Evolutionary conservation across 2,329 filamentous ascomycete genomes (phyloP).

Genomic region (Camptophora hylomeconis): DNA sequence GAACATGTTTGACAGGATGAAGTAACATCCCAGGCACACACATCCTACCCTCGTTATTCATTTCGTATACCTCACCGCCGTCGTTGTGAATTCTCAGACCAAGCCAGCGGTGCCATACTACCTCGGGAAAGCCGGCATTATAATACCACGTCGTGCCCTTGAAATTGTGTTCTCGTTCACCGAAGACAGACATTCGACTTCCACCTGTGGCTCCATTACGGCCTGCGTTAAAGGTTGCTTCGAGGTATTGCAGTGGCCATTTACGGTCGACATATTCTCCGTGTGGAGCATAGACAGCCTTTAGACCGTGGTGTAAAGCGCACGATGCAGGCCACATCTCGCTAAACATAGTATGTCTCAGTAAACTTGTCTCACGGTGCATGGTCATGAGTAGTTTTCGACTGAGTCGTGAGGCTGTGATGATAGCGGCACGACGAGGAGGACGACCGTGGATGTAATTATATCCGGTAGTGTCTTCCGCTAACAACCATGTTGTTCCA

Average conservation of each 20-base stretch:
- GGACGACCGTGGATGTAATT: slow-evolving; percentile 50
- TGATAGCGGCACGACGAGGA: slow-evolving; percentile 72
- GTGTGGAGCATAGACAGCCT: slow-evolving; percentile 83
- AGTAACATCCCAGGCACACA: slow-evolving; percentile 80
- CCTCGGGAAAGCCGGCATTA: slow-evolving; percentile 66
- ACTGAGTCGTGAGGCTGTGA: slow-evolving; percentile 75
- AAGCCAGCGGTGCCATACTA: slow-evolving; percentile 75
- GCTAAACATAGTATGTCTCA: slow-evolving; percentile 81
- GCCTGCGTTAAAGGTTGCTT: slow-evolving; percentile 67
- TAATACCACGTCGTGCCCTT: slow-evolving; percentile 85
- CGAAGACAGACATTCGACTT: slow-evolving; percentile 58
- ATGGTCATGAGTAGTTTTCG: slow-evolving; percentile 68
- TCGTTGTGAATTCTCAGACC: slow-evolving; percentile 69
- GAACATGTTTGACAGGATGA: slow-evolving; percentile 73
- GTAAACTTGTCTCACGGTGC: slow-evolving; percentile 77
- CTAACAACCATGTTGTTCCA: slow-evolving; percentile 70
- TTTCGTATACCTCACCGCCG: slow-evolving; percentile 64
- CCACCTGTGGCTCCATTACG: slow-evolving; percentile 64
- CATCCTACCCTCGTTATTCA: slow-evolving; percentile 68
- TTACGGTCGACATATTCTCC: slow-evolving; percentile 75
- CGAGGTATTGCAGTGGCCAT: slow-evolving; percentile 71
- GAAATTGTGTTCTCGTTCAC: slow-evolving; percentile 81
- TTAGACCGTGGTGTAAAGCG: slow-evolving; percentile 81
- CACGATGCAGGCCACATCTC: slow-evolving; percentile 93
- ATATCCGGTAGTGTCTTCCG: slow-evolving; percentile 74